phyloP scores from a whole-genome alignment of 768 basidiomycete genomes.

The Lactarius tabidus region DNA sequence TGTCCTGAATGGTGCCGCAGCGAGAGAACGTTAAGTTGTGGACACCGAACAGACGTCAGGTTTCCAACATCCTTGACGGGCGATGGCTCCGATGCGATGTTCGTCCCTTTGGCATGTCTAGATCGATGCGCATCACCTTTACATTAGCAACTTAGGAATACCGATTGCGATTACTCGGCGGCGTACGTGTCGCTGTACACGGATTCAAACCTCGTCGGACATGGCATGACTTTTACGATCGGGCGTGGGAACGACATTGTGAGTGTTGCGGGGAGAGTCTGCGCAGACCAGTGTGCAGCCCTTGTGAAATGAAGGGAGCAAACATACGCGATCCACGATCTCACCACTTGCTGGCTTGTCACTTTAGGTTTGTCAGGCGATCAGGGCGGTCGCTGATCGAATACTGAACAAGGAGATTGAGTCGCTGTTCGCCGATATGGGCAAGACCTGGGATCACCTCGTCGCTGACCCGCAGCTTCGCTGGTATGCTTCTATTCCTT shows the following conservation, averaged over 20 bases:
- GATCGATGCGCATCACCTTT: neutral
- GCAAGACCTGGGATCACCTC: constrained; percentile 83
- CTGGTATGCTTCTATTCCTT: constrained; percentile 51
- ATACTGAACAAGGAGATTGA: constrained; percentile 81
- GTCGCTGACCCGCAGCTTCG: constrained; percentile 86
- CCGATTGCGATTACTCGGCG: constrained; percentile 93
- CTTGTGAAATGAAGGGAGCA: neutral
- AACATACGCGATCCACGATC: too few relatives aligned
- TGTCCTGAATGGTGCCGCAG: neutral
- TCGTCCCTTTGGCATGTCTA: constrained; percentile 26
- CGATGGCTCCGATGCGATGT: constrained; percentile 95
- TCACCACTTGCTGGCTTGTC: neutral
- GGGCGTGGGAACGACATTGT: constrained; percentile 95
- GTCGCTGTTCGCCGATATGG: constrained; percentile 85
- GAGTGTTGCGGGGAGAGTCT: neutral
- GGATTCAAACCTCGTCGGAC: constrained; percentile 67
- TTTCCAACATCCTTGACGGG: constrained; percentile 90
- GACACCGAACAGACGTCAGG: constrained; percentile 60
- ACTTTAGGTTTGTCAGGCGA: constrained; percentile 73
- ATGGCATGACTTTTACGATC: constrained; percentile 94
- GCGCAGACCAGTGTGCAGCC: too few relatives aligned
- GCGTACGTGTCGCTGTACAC: constrained; percentile 83
- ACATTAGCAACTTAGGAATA: constrained; percentile 56
- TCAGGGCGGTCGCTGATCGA: constrained; percentile 73
- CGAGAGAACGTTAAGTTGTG: neutral